Conservation (phyloP, 1,284 basidiomycete genomes). For the Malassezia vespertilionis region DNA sequence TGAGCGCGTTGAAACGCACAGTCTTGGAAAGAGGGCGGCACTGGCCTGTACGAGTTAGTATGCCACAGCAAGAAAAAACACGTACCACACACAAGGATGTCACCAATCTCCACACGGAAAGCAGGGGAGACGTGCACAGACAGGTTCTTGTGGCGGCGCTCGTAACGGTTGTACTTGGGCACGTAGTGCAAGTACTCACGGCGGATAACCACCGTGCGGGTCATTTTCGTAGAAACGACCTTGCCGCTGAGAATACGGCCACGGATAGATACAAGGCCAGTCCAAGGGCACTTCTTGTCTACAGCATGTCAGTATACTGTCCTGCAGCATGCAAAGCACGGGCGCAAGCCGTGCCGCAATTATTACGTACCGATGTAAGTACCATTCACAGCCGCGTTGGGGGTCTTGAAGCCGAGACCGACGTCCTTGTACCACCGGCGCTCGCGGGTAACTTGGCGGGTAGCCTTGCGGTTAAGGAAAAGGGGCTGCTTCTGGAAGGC, state of each 20-base stretch:
- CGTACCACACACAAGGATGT: slow-evolving; percentile 75
- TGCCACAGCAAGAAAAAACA: background rate
- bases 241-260: slow-evolving; percentile 96
- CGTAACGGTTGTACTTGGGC: slow-evolving; percentile 75
- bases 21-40: slow-evolving; percentile 99
- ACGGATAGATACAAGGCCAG: slow-evolving; percentile 68
- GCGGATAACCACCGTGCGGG: slow-evolving; percentile 93
- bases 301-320: slow-evolving; percentile 17
- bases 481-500: slow-evolving; percentile 81
- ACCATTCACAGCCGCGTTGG: slow-evolving; percentile 85
- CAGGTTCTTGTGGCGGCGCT: slow-evolving; percentile 78
- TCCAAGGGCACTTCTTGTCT: slow-evolving; percentile 99
- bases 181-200: slow-evolving; percentile 93
- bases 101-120: slow-evolving; percentile 74
- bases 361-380: slow-evolving; percentile 65
- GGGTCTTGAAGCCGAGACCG: slow-evolving; percentile 57
- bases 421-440: slow-evolving; percentile 88
- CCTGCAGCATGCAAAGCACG: slow-evolving; percentile 9
- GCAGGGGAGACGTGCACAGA: slow-evolving; percentile 93
- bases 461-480: slow-evolving; percentile 93
- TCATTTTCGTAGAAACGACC: slow-evolving; percentile 99
- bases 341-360: background rate
- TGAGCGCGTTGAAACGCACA: slow-evolving; percentile 93
- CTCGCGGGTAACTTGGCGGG: slow-evolving; percentile 81
- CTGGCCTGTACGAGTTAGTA: slow-evolving; percentile 55